Conservation (phyloP, 1,284 basidiomycete species). For the Anthracocystis panici-leucophaei region DNA sequence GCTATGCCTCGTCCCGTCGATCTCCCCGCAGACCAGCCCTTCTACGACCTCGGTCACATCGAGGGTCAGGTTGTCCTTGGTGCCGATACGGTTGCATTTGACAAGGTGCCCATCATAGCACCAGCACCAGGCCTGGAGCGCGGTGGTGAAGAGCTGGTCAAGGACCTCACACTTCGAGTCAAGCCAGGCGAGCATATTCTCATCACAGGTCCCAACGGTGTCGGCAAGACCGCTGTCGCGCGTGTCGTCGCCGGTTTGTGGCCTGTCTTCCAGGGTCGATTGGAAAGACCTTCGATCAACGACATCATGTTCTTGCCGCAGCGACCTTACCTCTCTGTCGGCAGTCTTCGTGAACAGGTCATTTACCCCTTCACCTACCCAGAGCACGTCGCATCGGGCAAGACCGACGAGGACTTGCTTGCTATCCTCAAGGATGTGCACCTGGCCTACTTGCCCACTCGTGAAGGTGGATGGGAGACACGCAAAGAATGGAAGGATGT, state of each 20-base stretch:
- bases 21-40: conserved; percentile 50
- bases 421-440: conserved; percentile 83
- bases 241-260: conserved; percentile 90
- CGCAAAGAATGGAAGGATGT: conserved; percentile 88
- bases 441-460: conserved; percentile 83
- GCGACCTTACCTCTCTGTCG: conserved; percentile 88
- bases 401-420: conserved; percentile 79
- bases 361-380: conserved; percentile 70
- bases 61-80: conserved; percentile 66
- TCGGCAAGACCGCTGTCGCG: conserved; percentile 93
- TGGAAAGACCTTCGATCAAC: conserved; percentile 59
- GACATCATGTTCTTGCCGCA: conserved; percentile 91
- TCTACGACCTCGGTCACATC: conserved; percentile 70
- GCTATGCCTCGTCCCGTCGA: conserved; percentile 60
- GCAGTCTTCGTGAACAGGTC: conserved; percentile 86
- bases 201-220: conserved; percentile 85
- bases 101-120: conserved; percentile 79
- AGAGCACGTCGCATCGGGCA: conserved; percentile 70
- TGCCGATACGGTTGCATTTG: conserved; percentile 51
- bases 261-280: conserved; percentile 73
- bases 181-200: conserved; percentile 86
- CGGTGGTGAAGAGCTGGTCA: conserved; percentile 78
- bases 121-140: conserved; percentile 74
- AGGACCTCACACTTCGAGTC: conserved; percentile 79
- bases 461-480: conserved; percentile 82